These are phyloP conservation scores for Linnemannia exigua DNA, from an alignment of 192 early-diverging fungal genomes.

Conservation along the genomic window DNA sequence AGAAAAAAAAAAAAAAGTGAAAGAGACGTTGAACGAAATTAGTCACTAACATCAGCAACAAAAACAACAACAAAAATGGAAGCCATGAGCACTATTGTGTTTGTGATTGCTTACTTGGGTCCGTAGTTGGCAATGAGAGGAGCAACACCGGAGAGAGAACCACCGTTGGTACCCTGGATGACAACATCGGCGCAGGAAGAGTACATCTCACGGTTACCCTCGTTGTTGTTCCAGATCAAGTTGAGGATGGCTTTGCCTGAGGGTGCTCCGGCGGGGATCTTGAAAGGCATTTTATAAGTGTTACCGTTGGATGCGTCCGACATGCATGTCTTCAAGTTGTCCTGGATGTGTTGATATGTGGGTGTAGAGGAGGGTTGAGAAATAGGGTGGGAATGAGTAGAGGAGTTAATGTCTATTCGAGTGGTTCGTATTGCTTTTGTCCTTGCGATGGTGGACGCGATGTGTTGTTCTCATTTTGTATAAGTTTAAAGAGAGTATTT, in stretches of 20 bases:
- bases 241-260: conserved; percentile 45
- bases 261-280: conserved; percentile 35
- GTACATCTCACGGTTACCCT: conserved; percentile 56
- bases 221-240: conserved; percentile 58
- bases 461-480: neutral
- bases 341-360: neutral
- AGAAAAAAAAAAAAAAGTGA: neutral
- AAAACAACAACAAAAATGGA: neutral
- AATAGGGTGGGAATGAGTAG: neutral
- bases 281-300: conserved; percentile 33
- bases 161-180: conserved; percentile 47
- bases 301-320: conserved; percentile 24
- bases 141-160: conserved; percentile 44
- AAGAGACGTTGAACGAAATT: neutral
- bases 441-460: neutral
- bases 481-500: neutral
- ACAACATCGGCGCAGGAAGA: conserved; percentile 41
- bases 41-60: neutral
- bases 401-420: neutral
- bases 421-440: neutral
- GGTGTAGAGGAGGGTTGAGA: neutral
- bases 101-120: conserved; percentile 41
- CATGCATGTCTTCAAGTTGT: conserved; percentile 30
- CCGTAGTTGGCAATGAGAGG: conserved; percentile 54
- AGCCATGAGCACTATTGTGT: no score